A percentile compares a stretch with the other conserved stretches of the same genome.
Conservation (phyloP, 768 basidiomycete species). For the Candolleomyces aberdarensis region DNA sequence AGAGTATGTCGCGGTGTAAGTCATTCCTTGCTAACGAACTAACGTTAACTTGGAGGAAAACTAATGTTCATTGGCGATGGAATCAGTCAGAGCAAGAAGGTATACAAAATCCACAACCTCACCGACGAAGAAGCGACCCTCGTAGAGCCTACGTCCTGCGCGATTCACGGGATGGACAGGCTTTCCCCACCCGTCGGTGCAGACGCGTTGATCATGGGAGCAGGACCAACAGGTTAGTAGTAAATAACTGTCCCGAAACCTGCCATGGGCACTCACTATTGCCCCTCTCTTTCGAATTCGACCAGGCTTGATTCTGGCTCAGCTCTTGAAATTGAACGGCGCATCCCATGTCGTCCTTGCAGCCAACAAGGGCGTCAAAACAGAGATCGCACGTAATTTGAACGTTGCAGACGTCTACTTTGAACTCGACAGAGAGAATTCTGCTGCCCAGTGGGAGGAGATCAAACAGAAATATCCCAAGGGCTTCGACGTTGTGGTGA, state of each 20-base stretch:
- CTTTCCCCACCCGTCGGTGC: slow-evolving; percentile 78
- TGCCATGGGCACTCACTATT: not conserved
- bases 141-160: slow-evolving; percentile 87
- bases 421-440: slow-evolving; percentile 74
- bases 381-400: slow-evolving; percentile 77
- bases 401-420: slow-evolving; percentile 83
- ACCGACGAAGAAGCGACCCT: slow-evolving; percentile 86
- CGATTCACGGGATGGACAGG: slow-evolving; percentile 90
- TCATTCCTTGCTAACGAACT: slow-evolving; percentile 7
- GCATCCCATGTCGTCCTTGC: slow-evolving; percentile 80
- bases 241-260: no score
- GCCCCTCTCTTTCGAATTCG: not conserved
- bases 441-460: slow-evolving; percentile 75
- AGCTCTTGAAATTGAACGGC: slow-evolving; percentile 84
- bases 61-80: not conserved
- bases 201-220: slow-evolving; percentile 82
- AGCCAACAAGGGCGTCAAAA: slow-evolving; percentile 89
- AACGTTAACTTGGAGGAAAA: no score
- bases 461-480: slow-evolving; percentile 80
- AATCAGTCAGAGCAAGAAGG: slow-evolving; percentile 53
- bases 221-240: slow-evolving; percentile 66
- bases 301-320: slow-evolving; percentile 74
- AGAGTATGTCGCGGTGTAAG: slow-evolving; percentile 83
- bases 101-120: slow-evolving; percentile 87
- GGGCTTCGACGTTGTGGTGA: slow-evolving; percentile 82